phyloP scores from a whole-genome alignment of 106 monocot species.

The Dendrobium officinale region DNA sequence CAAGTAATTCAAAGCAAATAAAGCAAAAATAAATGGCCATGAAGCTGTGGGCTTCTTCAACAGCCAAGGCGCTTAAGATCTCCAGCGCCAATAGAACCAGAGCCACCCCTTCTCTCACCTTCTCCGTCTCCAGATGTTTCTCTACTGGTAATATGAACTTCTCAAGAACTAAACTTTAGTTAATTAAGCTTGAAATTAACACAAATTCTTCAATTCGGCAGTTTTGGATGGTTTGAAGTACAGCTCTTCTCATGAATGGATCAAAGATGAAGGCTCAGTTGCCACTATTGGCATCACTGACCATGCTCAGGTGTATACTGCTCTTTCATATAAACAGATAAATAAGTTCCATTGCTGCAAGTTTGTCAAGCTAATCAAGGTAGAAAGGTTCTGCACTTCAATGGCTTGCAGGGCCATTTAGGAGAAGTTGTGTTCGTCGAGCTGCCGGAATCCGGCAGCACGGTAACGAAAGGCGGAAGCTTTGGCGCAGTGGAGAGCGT shows the following conservation, averaged over 20 bases:
- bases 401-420: conserved; percentile 33
- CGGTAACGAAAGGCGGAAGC: conserved; percentile 32
- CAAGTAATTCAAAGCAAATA: neutral
- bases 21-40: conserved; percentile 46
- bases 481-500: conserved; percentile 75
- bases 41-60: conserved; percentile 90
- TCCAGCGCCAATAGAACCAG: conserved; percentile 13
- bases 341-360: neutral
- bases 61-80: conserved; percentile 74
- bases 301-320: conserved; percentile 71
- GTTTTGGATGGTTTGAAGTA: conserved; percentile 85
- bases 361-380: neutral
- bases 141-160: conserved; percentile 34
- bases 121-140: conserved; percentile 73
- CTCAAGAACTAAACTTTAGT: neutral
- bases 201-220: conserved; percentile 14
- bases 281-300: conserved; percentile 94
- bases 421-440: conserved; percentile 73
- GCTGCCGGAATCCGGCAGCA: conserved; percentile 37
- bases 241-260: conserved; percentile 77
- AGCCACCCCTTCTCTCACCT: conserved; percentile 8
- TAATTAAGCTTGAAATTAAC: neutral
- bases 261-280: conserved; percentile 83
- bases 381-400: neutral
- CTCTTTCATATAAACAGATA: neutral